phyloP scores from a whole-genome alignment of 2,329 filamentous ascomycete genomes.

The Pyrenochaeta sp. region DNA sequence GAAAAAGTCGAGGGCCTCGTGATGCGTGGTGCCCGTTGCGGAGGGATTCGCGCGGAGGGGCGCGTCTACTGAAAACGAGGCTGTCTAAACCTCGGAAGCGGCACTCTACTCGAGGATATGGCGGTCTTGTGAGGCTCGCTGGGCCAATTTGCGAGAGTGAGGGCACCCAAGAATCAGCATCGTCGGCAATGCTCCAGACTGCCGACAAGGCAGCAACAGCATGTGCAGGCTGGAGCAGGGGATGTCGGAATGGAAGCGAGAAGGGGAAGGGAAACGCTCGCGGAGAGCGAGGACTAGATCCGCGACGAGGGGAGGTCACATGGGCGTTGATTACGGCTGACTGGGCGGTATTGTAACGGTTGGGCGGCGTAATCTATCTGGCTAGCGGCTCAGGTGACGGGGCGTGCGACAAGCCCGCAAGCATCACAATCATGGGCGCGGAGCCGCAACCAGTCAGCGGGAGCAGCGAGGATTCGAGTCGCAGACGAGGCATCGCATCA shows the following conservation, averaged over 20 bases:
- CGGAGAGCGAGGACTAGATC: constrained; percentile 22
- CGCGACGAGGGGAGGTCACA: constrained; percentile 12
- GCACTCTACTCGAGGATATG: constrained; percentile 1
- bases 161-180: constrained; percentile 14
- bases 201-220: constrained; percentile 29
- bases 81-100: constrained; percentile 1
- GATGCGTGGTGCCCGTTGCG: constrained; percentile 8
- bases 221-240: constrained; percentile 2
- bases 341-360: constrained; percentile 32
- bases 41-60: constrained; percentile 8
- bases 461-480: background rate
- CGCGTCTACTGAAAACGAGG: constrained; percentile 10
- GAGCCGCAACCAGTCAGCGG: constrained; percentile 8
- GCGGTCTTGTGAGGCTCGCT: constrained; percentile 19
- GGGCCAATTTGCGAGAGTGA: constrained; percentile 9
- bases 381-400: constrained; percentile 27
- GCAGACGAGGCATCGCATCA: background rate
- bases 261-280: constrained; percentile 24
- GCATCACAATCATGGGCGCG: constrained; percentile 1
- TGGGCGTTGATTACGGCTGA: constrained; percentile 33
- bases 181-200: constrained; percentile 24
- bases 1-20: constrained; percentile 41
- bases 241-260: constrained; percentile 22
- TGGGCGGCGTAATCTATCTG: constrained; percentile 16
- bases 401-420: constrained; percentile 19